A percentile compares a stretch with the other conserved stretches of the same genome.
These are phyloP conservation scores for Protomyces macrosporus DNA, from an alignment of 1,139 yeast species.

Conservation along the genomic window DNA sequence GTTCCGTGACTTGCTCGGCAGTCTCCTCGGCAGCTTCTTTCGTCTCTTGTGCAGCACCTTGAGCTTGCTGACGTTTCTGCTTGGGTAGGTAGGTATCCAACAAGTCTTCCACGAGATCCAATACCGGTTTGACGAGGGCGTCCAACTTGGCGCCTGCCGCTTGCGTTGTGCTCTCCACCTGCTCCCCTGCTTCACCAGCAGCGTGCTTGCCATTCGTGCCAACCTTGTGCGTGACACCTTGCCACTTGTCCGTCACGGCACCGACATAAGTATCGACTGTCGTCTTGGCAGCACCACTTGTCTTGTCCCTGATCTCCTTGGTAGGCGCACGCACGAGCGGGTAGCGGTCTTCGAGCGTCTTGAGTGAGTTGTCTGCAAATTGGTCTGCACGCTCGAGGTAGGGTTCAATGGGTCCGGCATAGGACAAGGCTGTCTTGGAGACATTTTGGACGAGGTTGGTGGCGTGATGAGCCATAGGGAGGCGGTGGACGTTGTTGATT, in stretches of 20 bases:
- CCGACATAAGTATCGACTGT: conserved; percentile 25
- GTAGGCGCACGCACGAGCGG: conserved; percentile 23
- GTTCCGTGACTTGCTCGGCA: not conserved
- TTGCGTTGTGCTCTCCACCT: not conserved
- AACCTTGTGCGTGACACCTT: conserved; percentile 12
- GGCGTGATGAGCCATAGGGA: conserved; percentile 14
- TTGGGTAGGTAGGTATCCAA: conserved; percentile 22
- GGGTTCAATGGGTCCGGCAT: conserved; percentile 19
- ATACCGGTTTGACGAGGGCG: conserved; percentile 6
- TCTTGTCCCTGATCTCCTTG: conserved; percentile 19
- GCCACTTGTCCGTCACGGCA: conserved; percentile 12
- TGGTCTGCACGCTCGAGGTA: conserved; percentile 22
- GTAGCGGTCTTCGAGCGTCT: conserved; percentile 15
- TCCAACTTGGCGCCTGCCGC: not conserved
- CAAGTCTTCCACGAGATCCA: conserved; percentile 16
- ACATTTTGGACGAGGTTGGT: conserved; percentile 11
- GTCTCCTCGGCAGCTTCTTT: conserved; percentile 2
- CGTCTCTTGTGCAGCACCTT: not conserved
- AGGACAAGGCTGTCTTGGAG: not conserved
- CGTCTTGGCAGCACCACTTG: conserved; percentile 25
- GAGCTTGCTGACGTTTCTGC: conserved; percentile 3
- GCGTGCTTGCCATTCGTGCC: conserved; percentile 3
- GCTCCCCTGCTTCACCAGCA: conserved; percentile 1
- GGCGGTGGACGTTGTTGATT: conserved; percentile 10
- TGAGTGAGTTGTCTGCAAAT: conserved; percentile 14